Evolutionary conservation across 2,329 filamentous ascomycete genomes (phyloP), one percentile per base, ranked within the genome.

Genomic region (Colletotrichum sidae): DNA sequence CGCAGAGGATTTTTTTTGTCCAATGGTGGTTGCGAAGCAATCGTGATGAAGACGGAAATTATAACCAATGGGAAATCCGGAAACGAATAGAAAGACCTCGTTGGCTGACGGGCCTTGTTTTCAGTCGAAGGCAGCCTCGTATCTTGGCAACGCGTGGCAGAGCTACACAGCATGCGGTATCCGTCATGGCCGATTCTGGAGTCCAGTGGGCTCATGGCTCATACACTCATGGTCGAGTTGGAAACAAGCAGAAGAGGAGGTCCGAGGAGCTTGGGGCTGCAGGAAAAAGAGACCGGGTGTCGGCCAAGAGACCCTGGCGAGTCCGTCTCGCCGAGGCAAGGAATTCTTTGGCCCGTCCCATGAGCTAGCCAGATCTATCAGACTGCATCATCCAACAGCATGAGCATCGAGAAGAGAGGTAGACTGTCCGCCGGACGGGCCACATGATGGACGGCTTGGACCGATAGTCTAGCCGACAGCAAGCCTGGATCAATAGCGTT

Each of bases 1-100:
- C 51, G 60, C 52, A 45, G 55, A 60, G 49, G 67, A 71, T 71
- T 69, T 72, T 77, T 79, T 77, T 74, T 79, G 79, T 74, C 81
- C 80, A 79, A 79, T 78, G 71, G 66, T 68, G 62, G 65, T 69
- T 68, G 70, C 70, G 70, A 70, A 69, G 68, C 54, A 67, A 65
- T 72, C 69, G 69, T 69, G 67, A 72, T 70, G 69, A 69, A 73
- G 63, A 70, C 75, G 72, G 72, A 75, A 75, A 75, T 76, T 75
- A 72, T 73, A 67, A 72, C 77, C 78, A 80, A 80, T 78, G 70
- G 69, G 58, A 71, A 68, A 67, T 57, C 62, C 49, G 34, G 51
- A 53, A 69, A 67, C 54, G 68, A 57, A 69, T 69, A 61, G 56
- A 47, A 63, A 67, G 59, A 55, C 71, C 70, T 68, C 70, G 74